Evolutionary conservation across 208 protist species (phyloP), one percentile per base, ranked within the genome.

Genomic region (Crithidia mellificae): DNA sequence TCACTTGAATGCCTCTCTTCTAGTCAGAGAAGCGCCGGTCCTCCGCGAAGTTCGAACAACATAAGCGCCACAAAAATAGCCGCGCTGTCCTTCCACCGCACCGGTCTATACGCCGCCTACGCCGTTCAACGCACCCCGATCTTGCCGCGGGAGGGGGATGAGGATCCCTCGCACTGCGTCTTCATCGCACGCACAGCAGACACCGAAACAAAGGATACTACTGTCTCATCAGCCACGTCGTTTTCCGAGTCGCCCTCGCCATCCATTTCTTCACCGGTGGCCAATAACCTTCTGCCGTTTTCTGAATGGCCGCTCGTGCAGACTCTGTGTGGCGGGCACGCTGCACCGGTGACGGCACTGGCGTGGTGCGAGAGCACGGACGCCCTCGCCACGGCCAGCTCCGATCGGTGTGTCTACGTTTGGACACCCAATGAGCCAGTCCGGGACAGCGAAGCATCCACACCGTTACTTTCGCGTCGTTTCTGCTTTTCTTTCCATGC

Each of bases 391-490:
- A 67, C 69, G 3, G 49, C 44, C 15, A 63, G 53, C 39, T 50
- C 62, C 0, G 69, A 75, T 49, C 69, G 62, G 27, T 51, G 53
- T 27, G 62, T 51, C 17, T 75, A 57, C 50, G 69, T 75, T 1
- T 75, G 69, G 69, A 25, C 38, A 24, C 68, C 27, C 44, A 11
- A 43, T n/a, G n/a, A n/a, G n/a, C n/a, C n/a, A n/a, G n/a, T n/a
- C n/a, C n/a, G n/a, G n/a, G n/a, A n/a, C 0, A 3, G 32, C 0
- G 38, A 47, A 29, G 54, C 54, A n/a, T 2, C 36, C 36, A 30
- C 56, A 36, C n/a, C n/a, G n/a, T n/a, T n/a, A n/a, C n/a, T n/a
- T n/a, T n/a, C n/a, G n/a, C n/a, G n/a, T n/a, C n/a, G n/a, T n/a
- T n/a, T n/a, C n/a, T n/a, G n/a, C n/a, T n/a, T n/a, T n/a, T n/a